Evolutionary conservation across 2,329 filamentous ascomycete species (phyloP), one percentile per base, ranked within the genome.

Genomic region (Tolypocladium amazonense): DNA sequence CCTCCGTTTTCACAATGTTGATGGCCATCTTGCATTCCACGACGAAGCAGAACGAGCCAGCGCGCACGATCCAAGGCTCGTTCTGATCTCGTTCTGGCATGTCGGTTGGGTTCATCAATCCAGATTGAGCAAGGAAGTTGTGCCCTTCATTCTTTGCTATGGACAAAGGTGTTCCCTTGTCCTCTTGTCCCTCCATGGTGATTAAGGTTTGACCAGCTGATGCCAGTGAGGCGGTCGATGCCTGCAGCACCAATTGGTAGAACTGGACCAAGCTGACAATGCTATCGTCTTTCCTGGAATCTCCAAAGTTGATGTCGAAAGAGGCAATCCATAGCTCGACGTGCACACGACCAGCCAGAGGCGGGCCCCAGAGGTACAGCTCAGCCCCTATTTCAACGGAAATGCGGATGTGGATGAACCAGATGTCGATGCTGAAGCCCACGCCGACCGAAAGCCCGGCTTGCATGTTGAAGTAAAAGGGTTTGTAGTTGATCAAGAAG

Each of bases 401-500:
- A 56, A 68, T 68, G 43, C 50, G 59, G 11, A 64, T 62, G 30
- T 61, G 62, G 27, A 67, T 65, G 56, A 73, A 65, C 59, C 62
- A 62, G 11, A 72, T 41, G 52, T 72, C 68, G 38, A 71, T 58
- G 9, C 61, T 66, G 59, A 64, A 71, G 5, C 59, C 18, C 15
- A 70, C 64, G 6, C 69, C 68, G 2, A 73, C 68, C 8, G 58
- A 58, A 12, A 77, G 43, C 7, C 69, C 66, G 7, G 52, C 58
- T 8, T 60, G 33, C 15, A 63, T 68, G 9, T 60, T 60, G 66
- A 73, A 78, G 60, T 69, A 58, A 63, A 77, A 75, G 1, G 75
- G 74, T 41, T 71, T 65, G 63, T 70, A 77, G 55, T 76, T 73
- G 63, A 78, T 73, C 25, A 78, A 66, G 65, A 77, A 75, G 63